Evolutionary conservation across 768 basidiomycete species (phyloP), one percentile per base, ranked within the genome.

Genomic region (Pleurotus djamor): DNA sequence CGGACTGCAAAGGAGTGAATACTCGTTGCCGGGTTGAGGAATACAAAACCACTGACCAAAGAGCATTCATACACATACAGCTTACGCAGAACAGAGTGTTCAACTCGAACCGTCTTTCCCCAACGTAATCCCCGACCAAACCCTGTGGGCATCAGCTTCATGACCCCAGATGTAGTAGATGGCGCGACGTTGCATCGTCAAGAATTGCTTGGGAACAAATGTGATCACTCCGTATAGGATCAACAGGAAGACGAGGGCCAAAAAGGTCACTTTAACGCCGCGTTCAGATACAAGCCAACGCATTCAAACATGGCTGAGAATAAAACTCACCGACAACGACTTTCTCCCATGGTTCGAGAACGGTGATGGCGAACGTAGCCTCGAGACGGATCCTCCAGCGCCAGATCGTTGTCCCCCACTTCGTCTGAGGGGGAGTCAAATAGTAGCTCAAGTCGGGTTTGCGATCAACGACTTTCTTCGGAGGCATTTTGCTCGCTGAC

Each of bases 321-420:
- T 28, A 1, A 32, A 33, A 77, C 87, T 67, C 67, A 88, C 87
- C 66, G 59, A 84, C 76, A 38, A 87, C 68, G 48, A 81, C 65
- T 65, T 86, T 85, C 76, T 89, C 89, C 88, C 87, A 88, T 59
- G 83, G 79, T 67, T 90, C 86, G 59, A 88, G 70, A 65, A 88
- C 78, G 33, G 79, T 76, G 43, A 88, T 72, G 5, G 77, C 87
- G 60, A 85, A 83, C 0, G 85, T 86, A 2, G 79, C 72, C 68
- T 87, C 86, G 36, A 89, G 69, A 74, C 81, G 76, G 54, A 87
- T 68, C 61, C 83, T 75, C 68, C 76, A 73, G 12, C 76, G 78
- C 85, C 86, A 86, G 50, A 86, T 57, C 62, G 58, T 63, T 4
- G 63, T 60, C 4, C 57, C 65, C 38, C 70, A 48, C 36, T 58